Evolutionary conservation across 2,329 filamentous ascomycete species (phyloP), one percentile per base, ranked within the genome.

Genomic region (Neofusicoccum parvum): DNA sequence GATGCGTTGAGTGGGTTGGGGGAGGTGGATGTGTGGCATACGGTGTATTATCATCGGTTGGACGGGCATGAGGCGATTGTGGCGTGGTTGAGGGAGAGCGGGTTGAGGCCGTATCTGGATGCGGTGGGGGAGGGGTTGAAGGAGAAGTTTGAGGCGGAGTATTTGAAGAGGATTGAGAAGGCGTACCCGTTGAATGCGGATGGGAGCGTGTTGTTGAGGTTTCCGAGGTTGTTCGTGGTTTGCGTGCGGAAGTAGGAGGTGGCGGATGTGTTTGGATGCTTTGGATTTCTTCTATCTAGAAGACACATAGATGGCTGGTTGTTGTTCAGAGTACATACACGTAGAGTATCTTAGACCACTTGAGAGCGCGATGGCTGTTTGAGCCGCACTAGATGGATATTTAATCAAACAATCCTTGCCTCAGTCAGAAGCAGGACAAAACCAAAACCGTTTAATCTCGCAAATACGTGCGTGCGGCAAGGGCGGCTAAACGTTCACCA

Each of bases 71-170:
- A 73, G 12, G 82, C 78, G 1, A 83, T 88, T 48, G 82, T 88
- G 5, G 85, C 87, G 72, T 88, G 86, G 86, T 82, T 88, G 3
- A 83, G 82, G 68, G 83, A 84, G 0, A 87, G 85, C 0, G 86
- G 85, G 0, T 71, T 88, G 68, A 78, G 80, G 68, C 86, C 86
- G 0, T 88, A 80, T 69, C 62, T 88, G 63, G 79, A 87, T 51
- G 75, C 79, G 3, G 75, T 88, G 43, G 69, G 71, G 3, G 78
- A 83, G 37, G 69, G 34, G 20, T 68, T 62, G 56, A 80, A 75
- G 66, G 72, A 78, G 10, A 78, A 54, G 1, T 88, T 83, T 68
- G 66, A 87, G 62, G 63, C 71, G 0, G 78, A 77, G 46, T 88
- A 88, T 72, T 67, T 83, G 70, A 71, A 67, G 34, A 72, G 75